Conservation (phyloP, 805 yeast genomes). For the Candida anglica region DNA sequence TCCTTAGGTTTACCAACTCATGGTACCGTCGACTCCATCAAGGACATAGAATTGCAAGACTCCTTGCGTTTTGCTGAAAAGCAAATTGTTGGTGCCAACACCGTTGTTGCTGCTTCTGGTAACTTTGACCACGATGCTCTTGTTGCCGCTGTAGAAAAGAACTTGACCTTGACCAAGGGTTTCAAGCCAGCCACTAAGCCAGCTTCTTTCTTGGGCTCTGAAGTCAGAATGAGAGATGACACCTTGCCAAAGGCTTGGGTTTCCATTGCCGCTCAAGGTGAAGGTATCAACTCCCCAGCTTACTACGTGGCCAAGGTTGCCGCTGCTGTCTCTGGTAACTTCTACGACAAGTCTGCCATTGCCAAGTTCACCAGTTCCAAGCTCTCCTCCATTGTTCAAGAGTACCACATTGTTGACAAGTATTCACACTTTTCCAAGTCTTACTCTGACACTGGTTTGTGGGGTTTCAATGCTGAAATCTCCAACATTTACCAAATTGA, state of each 20-base stretch:
- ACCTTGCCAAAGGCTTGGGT: conserved; percentile 78
- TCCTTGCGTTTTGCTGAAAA: conserved; percentile 50
- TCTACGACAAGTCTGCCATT: conserved; percentile 51
- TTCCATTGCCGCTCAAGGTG: conserved; percentile 73
- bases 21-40: conserved; percentile 68
- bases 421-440: conserved; percentile 69
- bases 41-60: conserved; percentile 56
- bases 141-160: conserved; percentile 59
- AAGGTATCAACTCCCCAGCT: conserved; percentile 57
- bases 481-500: conserved; percentile 59
- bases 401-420: conserved; percentile 68
- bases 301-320: conserved; percentile 74
- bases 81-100: conserved; percentile 59
- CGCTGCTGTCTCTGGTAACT: conserved; percentile 51
- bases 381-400: conserved; percentile 63
- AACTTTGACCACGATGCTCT: conserved; percentile 65
- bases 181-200: conserved; percentile 43
- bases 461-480: conserved; percentile 75
- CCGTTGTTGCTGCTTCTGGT: conserved; percentile 70
- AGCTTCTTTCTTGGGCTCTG: conserved; percentile 78
- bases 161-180: conserved; percentile 49
- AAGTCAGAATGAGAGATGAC: conserved; percentile 85
- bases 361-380: conserved; percentile 58
- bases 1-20: conserved; percentile 71
- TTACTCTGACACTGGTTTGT: conserved; percentile 75